Evolutionary conservation across 1,284 basidiomycete species (phyloP).

Genomic region (Erythrobasidium hasegawianum): DNA sequence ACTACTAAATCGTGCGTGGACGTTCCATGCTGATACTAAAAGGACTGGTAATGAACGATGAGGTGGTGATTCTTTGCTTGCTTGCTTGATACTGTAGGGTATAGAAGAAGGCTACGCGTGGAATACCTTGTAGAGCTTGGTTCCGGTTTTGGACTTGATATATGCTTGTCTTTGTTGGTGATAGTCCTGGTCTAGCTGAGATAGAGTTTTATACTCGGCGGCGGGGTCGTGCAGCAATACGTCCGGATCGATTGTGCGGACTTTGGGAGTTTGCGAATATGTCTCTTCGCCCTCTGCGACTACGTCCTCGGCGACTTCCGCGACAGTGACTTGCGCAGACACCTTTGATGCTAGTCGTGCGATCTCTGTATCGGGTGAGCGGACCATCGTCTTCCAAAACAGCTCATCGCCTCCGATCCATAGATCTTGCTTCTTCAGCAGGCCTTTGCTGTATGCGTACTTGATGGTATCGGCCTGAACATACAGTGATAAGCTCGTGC

Average conservation of each 20-base stretch:
- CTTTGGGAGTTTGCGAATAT: conserved; percentile 15
- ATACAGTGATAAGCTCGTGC: neutral
- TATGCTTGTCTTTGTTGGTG: conserved; percentile 6
- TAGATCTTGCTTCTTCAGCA: conserved; percentile 24
- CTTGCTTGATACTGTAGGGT: no score
- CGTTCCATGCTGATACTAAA: neutral
- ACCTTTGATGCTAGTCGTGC: conserved; percentile 11
- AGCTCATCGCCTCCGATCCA: conserved; percentile 27
- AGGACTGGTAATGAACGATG: neutral
- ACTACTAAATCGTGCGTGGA: no score
- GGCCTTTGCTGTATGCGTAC: conserved; percentile 11
- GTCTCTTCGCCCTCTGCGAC: conserved; percentile 6
- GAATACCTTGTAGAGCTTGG: neutral
- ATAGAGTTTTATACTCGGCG: conserved; percentile 2
- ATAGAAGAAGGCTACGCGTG: no score
- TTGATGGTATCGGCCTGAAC: conserved; percentile 21
- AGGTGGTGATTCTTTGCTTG: no score
- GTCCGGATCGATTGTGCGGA: conserved; percentile 36
- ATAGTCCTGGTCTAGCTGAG: conserved; percentile 25
- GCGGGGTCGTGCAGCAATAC: conserved; percentile 30
- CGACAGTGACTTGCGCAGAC: no score
- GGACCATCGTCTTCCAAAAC: conserved; percentile 31
- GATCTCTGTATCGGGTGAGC: conserved; percentile 17
- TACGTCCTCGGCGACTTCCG: conserved; percentile 8
- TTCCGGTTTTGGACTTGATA: conserved; percentile 9